Conservation (phyloP, 306 rosid species). For the Trifolium pratense region DNA sequence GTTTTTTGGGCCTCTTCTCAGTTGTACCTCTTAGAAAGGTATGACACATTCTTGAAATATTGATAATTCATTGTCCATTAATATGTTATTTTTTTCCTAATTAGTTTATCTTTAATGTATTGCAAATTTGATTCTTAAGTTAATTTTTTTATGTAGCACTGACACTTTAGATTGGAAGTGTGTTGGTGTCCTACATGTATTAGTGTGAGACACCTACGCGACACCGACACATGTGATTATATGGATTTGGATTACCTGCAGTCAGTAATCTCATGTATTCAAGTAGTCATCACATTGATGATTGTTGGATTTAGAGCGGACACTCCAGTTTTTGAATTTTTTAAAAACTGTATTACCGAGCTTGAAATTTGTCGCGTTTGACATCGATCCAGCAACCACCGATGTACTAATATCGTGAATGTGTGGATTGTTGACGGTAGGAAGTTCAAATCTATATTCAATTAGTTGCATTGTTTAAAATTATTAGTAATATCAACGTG, state of each 20-base stretch:
- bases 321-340: neutral
- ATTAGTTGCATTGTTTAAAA: neutral
- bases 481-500: neutral
- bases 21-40: conserved; percentile 65
- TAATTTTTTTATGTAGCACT: neutral
- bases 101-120: neutral
- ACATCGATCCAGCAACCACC: neutral
- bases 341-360: neutral
- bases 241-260: neutral
- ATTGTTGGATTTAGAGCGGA: neutral
- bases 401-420: neutral
- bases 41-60: conserved; percentile 30
- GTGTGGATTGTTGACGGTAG: neutral
- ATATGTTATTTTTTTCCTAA: neutral
- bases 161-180: neutral
- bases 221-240: neutral
- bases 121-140: neutral
- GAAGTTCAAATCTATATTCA: neutral
- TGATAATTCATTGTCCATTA: neutral
- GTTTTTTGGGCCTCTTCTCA: conserved; percentile 63
- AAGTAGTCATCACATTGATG: neutral
- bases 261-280: neutral
- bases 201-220: neutral
- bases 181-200: neutral
- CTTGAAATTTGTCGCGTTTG: neutral